Conservation (phyloP, 352 stramenopile genomes). For the Phytophthora cactorum region DNA sequence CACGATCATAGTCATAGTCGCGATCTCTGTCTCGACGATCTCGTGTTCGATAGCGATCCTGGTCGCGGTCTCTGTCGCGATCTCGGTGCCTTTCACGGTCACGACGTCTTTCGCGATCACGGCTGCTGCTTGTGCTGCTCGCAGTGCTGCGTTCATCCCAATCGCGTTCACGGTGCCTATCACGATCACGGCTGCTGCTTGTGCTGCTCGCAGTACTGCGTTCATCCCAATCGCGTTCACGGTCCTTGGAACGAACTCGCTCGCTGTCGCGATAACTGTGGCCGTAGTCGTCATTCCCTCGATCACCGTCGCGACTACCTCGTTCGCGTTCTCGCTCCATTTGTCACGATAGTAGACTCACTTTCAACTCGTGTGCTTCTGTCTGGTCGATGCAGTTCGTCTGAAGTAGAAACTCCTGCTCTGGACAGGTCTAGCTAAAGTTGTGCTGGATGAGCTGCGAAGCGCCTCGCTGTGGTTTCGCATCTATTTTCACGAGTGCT, state of each 20-base stretch:
- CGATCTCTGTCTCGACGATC: slow-evolving; percentile 42
- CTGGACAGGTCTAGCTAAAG: slow-evolving; percentile 3
- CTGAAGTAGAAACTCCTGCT: slow-evolving; percentile 28
- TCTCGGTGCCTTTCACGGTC: slow-evolving; percentile 44
- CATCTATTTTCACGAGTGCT: slow-evolving; percentile 33
- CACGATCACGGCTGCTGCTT: slow-evolving; percentile 36
- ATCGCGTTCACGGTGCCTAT: slow-evolving; percentile 39
- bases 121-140: slow-evolving; percentile 4
- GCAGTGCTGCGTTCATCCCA: slow-evolving; percentile 26
- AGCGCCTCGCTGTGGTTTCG: slow-evolving; percentile 32
- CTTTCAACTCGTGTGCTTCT: background rate
- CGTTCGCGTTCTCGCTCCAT: slow-evolving; percentile 51
- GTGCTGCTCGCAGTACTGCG: slow-evolving; percentile 36
- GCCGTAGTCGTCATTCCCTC: slow-evolving; percentile 30
- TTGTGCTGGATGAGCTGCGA: slow-evolving; percentile 8
- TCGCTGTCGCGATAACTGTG: slow-evolving; percentile 27
- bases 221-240: slow-evolving; percentile 42
- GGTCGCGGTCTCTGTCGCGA: slow-evolving; percentile 39
- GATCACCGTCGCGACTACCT: slow-evolving; percentile 25
- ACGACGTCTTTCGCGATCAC: slow-evolving; percentile 30
- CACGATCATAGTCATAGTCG: slow-evolving; percentile 44
- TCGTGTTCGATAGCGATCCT: slow-evolving; percentile 34
- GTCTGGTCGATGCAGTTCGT: slow-evolving; percentile 9
- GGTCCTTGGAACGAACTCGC: slow-evolving; percentile 31
- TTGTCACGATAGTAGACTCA: slow-evolving; percentile 8